Evolutionary conservation across 805 yeast species (phyloP), one percentile per base, ranked within the genome.

Genomic region (Starmerella bacillaris): DNA sequence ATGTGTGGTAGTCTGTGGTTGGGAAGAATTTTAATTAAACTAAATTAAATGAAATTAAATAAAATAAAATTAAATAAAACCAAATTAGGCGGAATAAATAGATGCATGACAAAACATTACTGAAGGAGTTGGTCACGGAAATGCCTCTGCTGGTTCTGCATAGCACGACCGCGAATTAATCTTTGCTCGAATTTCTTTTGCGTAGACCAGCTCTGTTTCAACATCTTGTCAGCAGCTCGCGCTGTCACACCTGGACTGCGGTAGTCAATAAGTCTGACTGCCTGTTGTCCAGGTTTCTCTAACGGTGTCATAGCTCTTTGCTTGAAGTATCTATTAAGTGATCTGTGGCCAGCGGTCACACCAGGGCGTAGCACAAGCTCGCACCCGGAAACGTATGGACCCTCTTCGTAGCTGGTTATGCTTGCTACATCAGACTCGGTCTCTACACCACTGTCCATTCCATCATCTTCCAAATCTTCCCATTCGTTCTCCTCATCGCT

Each of bases 131-230:
- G 74, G 52, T 82, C 93, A 52, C 92, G 68, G 63, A 57, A 80
- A 53, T 89, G 93, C 21, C 72, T 70, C 65, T 86, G 94, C 64
- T 72, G 68, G 57, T 86, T 89, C 53, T 73, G 61, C 52, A 70
- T 70, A 55, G 71, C 78, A 21, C 79, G 78, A 42, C 72, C 60
- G 24, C 55, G 51, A 35, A 46, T 56, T 48, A 41, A 54, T 55
- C 41, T 57, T 56, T 42, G 57, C 58, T 50, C 60, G 60, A 56
- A 57, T 65, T 60, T 59, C 60, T 52, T 60, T 70, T 38, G 62
- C 43, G 64, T 67, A 37, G 60, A 65, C 73, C 89, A 74, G 4
- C 71, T 68, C 41, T 79, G 61, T 61, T 67, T 66, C 55, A 65
- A 64, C 38, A 63, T 59, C 29, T 62, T 46, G 31, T 55, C 55